Conservation (phyloP, 441 rosid species). For the Eutrema salsugineum region DNA sequence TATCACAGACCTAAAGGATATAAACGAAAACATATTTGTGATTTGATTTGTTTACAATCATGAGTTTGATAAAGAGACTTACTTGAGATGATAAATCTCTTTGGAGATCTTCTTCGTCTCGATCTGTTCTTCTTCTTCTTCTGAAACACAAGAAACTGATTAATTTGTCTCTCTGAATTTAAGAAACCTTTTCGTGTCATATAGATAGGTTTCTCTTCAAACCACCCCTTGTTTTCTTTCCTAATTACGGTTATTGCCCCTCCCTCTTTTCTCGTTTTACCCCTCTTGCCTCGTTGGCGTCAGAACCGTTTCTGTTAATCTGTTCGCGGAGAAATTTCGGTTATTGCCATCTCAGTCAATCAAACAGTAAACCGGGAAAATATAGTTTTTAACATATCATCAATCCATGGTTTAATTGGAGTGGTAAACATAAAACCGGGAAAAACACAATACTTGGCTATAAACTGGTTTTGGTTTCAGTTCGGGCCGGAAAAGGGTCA, state of each 20-base stretch:
- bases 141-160: slow-evolving; percentile 27
- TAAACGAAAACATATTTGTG: not conserved
- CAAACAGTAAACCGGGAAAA: not conserved
- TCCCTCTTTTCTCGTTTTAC: slow-evolving; percentile 22
- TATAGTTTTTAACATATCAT: not conserved
- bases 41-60: not conserved
- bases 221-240: not conserved
- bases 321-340: not conserved
- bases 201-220: slow-evolving; percentile 16
- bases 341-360: not conserved
- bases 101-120: slow-evolving; percentile 3
- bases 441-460: too few relatives aligned
- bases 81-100: slow-evolving; percentile 12
- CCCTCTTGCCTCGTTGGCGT: slow-evolving; percentile 29
- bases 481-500: slow-evolving; percentile 1
- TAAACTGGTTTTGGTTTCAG: not conserved
- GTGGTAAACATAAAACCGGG: not conserved
- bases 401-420: not conserved
- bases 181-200: slow-evolving; percentile 25
- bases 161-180: slow-evolving; percentile 30
- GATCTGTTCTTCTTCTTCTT: slow-evolving; percentile 22
- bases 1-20: not conserved
- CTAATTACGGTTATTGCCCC: slow-evolving; percentile 21
- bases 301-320: slow-evolving; percentile 23
- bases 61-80: slow-evolving; percentile 18